Conservation (phyloP, 208 protist species). For the Lotmaria passim region DNA sequence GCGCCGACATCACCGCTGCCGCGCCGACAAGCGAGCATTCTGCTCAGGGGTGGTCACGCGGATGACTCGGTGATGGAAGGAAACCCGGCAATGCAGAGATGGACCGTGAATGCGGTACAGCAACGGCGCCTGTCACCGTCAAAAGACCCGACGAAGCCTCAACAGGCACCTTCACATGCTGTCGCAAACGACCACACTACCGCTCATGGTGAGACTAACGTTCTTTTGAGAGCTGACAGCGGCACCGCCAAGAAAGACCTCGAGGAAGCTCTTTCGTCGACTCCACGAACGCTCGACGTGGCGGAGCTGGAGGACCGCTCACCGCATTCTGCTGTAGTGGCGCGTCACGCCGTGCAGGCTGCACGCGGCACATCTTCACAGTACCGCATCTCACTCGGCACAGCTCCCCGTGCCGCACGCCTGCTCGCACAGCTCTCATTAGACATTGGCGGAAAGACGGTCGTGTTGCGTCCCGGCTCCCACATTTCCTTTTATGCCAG, state of each 20-base stretch:
- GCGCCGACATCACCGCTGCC: neutral
- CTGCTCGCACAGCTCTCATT: constrained; percentile 11
- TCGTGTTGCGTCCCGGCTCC: constrained; percentile 13
- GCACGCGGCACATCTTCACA: neutral
- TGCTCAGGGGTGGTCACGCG: neutral
- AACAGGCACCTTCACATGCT: no score
- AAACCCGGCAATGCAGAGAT: neutral
- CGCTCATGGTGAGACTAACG: neutral
- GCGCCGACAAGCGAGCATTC: neutral
- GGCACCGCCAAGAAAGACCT: neutral
- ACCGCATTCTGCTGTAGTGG: neutral
- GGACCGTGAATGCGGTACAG: neutral
- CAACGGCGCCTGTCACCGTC: neutral
- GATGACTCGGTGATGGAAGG: neutral
- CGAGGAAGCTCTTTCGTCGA: neutral
- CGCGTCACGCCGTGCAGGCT: constrained; percentile 8
- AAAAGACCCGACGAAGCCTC: neutral
- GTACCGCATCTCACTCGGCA: neutral
- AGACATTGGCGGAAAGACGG: neutral
- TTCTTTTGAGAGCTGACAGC: neutral
- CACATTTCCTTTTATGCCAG: constrained; percentile 9
- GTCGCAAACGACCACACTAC: neutral
- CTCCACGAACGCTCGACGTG: neutral
- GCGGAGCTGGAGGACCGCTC: neutral
- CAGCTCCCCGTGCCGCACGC: neutral